These are phyloP conservation scores for Larix kaempferi DNA, from an alignment of 75 land plant genomes.

Conservation along the genomic window DNA sequence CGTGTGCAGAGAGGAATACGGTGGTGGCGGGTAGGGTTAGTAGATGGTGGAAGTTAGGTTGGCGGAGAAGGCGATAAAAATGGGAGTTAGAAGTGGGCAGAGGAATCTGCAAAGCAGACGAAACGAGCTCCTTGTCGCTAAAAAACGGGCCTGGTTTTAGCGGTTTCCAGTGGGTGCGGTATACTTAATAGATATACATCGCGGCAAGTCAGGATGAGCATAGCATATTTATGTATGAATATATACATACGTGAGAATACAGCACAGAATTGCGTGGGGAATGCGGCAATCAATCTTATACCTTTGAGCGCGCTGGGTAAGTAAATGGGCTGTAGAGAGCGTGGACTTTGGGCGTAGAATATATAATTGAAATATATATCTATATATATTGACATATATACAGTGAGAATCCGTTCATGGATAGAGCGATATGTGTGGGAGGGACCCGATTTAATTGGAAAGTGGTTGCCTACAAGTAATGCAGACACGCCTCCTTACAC, in stretches of 20 bases:
- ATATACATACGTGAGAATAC: constrained; percentile 9
- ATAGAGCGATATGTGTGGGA: background rate
- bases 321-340: background rate
- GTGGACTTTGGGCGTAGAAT: background rate
- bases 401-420: background rate
- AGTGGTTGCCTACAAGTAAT: background rate
- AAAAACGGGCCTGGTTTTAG: background rate
- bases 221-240: background rate
- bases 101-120: background rate
- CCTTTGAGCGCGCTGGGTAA: background rate
- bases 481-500: constrained; percentile 13
- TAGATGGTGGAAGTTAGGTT: background rate
- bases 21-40: background rate
- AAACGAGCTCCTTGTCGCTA: background rate
- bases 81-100: too few species aligned
- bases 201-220: background rate
- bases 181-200: constrained; percentile 3
- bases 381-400: background rate
- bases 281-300: background rate
- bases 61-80: constrained; percentile 5
- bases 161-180: constrained; percentile 5
- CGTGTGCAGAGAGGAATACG: too few species aligned
- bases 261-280: constrained; percentile 11
- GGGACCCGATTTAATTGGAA: background rate
- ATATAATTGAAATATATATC: background rate